Base-by-base conservation (phyloP, 1,139 yeast species). In the Lizanozyma gosingica region DNA sequence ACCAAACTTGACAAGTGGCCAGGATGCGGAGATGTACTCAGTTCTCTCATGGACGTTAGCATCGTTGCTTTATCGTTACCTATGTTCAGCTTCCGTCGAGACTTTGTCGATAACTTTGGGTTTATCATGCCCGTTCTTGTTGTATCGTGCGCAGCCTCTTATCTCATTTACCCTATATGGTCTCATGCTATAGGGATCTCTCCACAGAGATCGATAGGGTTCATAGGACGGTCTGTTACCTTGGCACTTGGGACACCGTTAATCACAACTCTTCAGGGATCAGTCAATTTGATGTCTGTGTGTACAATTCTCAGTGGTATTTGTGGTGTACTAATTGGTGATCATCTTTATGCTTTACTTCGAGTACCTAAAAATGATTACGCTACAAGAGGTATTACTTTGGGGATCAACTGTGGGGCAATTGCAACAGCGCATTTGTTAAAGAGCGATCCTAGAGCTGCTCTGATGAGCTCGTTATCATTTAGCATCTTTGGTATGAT, bases 381-480 rank as follows among this genome's bases (percentile, higher is more conserved):
- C 53, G 80, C 84, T 4, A 80, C 90, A 0, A 61, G 90, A 46
- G 94, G 94, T 1, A 77, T 83, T 14, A 78, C 86, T 1, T 60
- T 83, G 41, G 94, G 94, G 2, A 73, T 83, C 39, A 82, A 81
- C 52, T 81, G 90, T 51, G 86, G 90, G 4, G 94, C 94, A 1
- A 81, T 84, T 40, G 87, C 88, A 1, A 82, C 94, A 2, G 92
- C 92, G 0, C 83, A 82, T 56, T 61, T 84, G 39, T 59, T 84
- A 33, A 75, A 73, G 27, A 69, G 71, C 33, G 90, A 83, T 51
- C 86, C 94, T 3, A 64, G 94, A 47, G 92, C 94, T 15, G 90
- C 90, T 1, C 85, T 88, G 4, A 76, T 84, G 71, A 77, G 86
- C 44, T 74, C 83, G 6, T 67, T 84, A 51, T 73, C 85, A 47